phyloP scores from a whole-genome alignment of 2,329 filamentous ascomycete genomes.

The Thelonectria discophora region DNA sequence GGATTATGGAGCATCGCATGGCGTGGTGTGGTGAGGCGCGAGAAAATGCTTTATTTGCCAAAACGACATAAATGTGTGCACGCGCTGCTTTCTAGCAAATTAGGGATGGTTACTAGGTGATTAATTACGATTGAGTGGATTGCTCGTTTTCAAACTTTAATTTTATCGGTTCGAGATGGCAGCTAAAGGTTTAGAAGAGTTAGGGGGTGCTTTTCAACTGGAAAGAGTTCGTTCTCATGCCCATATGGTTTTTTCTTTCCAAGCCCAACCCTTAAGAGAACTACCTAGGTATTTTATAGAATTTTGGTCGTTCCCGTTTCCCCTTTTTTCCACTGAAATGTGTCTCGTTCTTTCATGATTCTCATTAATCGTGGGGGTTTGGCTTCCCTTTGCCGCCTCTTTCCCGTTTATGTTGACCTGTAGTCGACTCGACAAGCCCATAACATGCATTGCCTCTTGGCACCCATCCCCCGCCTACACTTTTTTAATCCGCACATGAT shows the following conservation, averaged over 20 bases:
- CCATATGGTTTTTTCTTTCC: too few relatives aligned
- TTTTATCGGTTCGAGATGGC: constrained; percentile 3
- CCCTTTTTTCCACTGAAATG: too few relatives aligned
- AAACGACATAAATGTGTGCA: not conserved
- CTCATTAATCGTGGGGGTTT: constrained; percentile 17
- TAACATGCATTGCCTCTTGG: not conserved
- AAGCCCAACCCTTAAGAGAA: too few relatives aligned
- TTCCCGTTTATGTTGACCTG: not conserved
- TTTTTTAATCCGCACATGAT: not conserved
- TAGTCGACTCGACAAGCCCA: not conserved
- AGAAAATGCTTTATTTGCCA: not conserved
- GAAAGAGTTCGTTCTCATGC: constrained; percentile 1
- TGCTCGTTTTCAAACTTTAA: constrained; percentile 10
- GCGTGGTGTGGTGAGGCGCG: too few relatives aligned
- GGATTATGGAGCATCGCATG: not conserved
- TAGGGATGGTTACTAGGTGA: not conserved
- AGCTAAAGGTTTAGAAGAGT: constrained; percentile 3
- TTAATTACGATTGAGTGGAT: not conserved
- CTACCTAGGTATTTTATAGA: not conserved
- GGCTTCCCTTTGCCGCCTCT: constrained; percentile 12
- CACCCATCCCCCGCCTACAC: not conserved
- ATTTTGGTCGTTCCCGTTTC: not conserved
- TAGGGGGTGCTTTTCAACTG: constrained; percentile 4
- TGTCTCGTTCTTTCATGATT: constrained; percentile 1
- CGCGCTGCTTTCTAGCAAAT: not conserved